A percentile compares a stretch with the other conserved stretches of the same genome.
These are phyloP conservation scores for Tubosaeta sp. DNA, from an alignment of 768 basidiomycete species.

Conservation along the genomic window DNA sequence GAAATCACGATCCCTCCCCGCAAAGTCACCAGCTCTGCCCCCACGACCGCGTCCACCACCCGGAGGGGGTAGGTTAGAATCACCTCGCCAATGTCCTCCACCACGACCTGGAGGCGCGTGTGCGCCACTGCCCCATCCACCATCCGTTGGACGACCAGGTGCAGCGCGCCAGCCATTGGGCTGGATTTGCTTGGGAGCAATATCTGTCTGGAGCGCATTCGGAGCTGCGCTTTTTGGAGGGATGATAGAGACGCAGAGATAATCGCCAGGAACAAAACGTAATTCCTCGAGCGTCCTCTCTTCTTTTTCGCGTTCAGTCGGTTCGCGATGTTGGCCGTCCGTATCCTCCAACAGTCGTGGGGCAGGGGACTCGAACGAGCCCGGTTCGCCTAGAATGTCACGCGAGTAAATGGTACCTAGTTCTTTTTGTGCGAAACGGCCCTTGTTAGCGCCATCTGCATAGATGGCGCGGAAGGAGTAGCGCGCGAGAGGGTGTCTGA, in stretches of 20 bases:
- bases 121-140: constrained; percentile 46
- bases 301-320: constrained; percentile 48
- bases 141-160: constrained; percentile 38
- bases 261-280: constrained; percentile 78
- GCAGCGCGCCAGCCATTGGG: constrained; percentile 35
- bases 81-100: constrained; percentile 75
- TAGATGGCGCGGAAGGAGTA: constrained; percentile 80
- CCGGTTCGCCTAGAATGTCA: constrained; percentile 80
- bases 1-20: constrained; percentile 34
- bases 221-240: constrained; percentile 58
- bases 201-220: constrained; percentile 46
- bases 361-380: constrained; percentile 52
- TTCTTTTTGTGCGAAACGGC: constrained; percentile 71
- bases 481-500: constrained; percentile 76
- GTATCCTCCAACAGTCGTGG: constrained; percentile 56
- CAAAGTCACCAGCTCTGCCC: constrained; percentile 32
- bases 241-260: constrained; percentile 67
- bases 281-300: constrained; percentile 77
- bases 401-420: constrained; percentile 79
- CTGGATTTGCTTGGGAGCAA: constrained; percentile 33
- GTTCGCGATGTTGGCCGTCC: constrained; percentile 29
- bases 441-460: constrained; percentile 68
- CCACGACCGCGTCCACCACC: constrained; percentile 42
- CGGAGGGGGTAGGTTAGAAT: constrained; percentile 47
- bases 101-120: constrained; percentile 41